Evolutionary conservation across 1,139 yeast genomes (phyloP), one percentile per base, ranked within the genome.

Genomic region (Zygotorulaspora mrakii): DNA sequence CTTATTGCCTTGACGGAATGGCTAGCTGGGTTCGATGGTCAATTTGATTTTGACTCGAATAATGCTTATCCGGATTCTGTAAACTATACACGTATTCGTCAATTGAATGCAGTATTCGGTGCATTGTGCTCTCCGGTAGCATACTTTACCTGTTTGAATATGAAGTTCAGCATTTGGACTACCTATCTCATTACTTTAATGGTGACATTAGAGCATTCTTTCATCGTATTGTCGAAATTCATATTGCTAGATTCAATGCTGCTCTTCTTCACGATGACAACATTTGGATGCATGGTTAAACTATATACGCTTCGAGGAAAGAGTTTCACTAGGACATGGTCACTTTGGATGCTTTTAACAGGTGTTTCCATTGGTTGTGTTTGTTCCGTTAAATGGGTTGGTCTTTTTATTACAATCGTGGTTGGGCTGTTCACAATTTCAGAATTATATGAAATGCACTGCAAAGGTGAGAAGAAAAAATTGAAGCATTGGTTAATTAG

Each of bases 331-430:
- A 28, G 37, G 1, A 46, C 54, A 26, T 82, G 88, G 62, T 57
- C 73, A 11, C 49, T 55, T 16, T 81, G 88, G 88, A 62, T 81
- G 59, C 37, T 73, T 4, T 54, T 81, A 12, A 78, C 94, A 1
- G 98, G 98, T 5, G 45, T 83, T 5, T 77, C 88, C 8, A 77
- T 94, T 49, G 99, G 98, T 1, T 85, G 95, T 62, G 97, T 89
- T 10, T 82, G 89, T 52, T 79, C 95, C 36, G 94, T 89, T 29
- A 91, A 91, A 66, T 87, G 95, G 96, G 97, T 91, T 14, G 98
- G 98, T 3, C 65, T 89, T 35, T 88, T 91, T 58, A 79, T 84
- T 32, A 94, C 96, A 7, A 74, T 77, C 0, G 67, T 89, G 17
- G 84, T 89, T 39, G 99, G 99, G 1, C 49, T 85, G n/a, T 91